A percentile compares a stretch with the other conserved stretches of the same genome.
Conservation (phyloP, 495 filamentous ascomycete species). For the Penicillium samsonianum region DNA sequence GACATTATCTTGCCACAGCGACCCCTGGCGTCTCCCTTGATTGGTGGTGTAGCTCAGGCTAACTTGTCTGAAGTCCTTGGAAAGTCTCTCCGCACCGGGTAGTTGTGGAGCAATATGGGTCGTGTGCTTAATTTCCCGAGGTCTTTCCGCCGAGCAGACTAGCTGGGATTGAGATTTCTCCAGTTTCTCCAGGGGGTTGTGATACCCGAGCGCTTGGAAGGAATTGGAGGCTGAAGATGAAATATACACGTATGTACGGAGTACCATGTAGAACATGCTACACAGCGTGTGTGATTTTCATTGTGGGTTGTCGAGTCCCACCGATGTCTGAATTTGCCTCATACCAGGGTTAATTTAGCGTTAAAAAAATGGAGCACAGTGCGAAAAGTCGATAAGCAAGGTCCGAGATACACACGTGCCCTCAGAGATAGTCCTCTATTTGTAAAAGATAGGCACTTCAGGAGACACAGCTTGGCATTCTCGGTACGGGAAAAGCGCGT, state of each 20-base stretch:
- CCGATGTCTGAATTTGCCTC: neutral
- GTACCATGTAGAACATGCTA: neutral
- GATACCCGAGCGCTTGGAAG: neutral
- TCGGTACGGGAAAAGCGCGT: neutral
- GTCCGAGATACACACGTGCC: constrained; percentile 5
- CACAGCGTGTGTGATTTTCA: neutral
- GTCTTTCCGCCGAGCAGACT: neutral
- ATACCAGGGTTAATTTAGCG: neutral
- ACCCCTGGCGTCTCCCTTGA: neutral
- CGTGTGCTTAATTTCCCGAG: constrained; percentile 1
- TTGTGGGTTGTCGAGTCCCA: neutral
- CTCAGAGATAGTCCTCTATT: neutral
- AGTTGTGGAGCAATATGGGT: neutral
- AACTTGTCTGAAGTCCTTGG: neutral
- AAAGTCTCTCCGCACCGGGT: constrained; percentile 2
- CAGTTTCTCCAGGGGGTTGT: neutral
- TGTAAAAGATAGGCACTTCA: neutral
- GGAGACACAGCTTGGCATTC: neutral
- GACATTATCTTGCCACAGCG: constrained; percentile 20
- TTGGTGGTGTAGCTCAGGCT: constrained; percentile 13
- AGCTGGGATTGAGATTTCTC: neutral
- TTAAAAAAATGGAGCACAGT: neutral
- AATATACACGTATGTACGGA: neutral
- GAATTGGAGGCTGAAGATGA: neutral
- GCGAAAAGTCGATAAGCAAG: constrained; percentile 4